Conservation (phyloP, 2,329 filamentous ascomycete species). For the Talaromyces islandicus region DNA sequence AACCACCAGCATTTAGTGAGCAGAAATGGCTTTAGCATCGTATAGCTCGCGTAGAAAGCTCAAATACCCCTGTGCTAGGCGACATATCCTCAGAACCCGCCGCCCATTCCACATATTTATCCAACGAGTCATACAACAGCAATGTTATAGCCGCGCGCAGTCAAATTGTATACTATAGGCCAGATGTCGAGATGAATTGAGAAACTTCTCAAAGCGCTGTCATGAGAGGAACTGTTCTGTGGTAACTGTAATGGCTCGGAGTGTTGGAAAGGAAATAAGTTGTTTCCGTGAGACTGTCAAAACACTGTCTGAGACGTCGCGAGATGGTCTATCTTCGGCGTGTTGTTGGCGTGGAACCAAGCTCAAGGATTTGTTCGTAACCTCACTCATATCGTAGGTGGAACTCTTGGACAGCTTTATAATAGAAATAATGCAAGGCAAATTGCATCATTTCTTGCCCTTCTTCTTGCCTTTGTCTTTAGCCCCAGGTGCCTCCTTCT, state of each 20-base stretch:
- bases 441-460: constrained; percentile 33
- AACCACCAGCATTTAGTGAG: no score
- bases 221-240: neutral
- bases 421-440: neutral
- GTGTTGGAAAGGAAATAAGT: neutral
- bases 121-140: no score
- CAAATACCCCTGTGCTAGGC: no score
- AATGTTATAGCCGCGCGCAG: no score
- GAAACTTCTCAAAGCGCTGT: neutral
- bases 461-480: constrained; percentile 53
- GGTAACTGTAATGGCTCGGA: neutral
- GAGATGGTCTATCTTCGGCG: neutral
- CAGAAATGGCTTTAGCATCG: no score
- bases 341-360: neutral
- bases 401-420: neutral
- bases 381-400: neutral
- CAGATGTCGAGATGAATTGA: no score
- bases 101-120: no score
- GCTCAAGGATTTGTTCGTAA: neutral
- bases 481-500: constrained; percentile 42
- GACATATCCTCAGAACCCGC: no score
- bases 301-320: no score
- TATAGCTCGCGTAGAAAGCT: no score
- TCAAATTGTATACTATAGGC: no score
- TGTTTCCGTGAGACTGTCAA: no score